Evolutionary conservation across 148 eudicot species (phyloP), one percentile per base, ranked within the genome.

Genomic region (Rhododendron kiyosumense): DNA sequence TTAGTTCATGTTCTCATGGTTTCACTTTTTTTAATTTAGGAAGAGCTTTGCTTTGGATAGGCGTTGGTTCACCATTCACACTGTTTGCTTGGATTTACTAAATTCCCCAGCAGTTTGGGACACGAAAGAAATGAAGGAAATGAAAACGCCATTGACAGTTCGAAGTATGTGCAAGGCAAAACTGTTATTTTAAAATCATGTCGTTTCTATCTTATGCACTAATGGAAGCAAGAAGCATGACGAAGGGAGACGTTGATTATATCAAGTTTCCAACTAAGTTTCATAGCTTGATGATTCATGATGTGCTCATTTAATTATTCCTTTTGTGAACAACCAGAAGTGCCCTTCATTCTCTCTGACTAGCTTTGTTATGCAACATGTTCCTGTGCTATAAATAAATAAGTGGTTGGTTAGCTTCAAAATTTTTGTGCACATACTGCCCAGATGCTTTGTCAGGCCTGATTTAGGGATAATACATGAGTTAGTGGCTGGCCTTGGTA

Each of bases 11-110:
- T n/a, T 57, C 77, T 36, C 41, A 43, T 74, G 41, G 46, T 54
- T 52, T 78, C 59, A 54, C 52, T n/a, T 28, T 57, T 81, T 85
- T 38, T 87, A 79, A 41, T 86, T 57, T 76, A 79, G 92, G 88
- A 89, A 88, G 87, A 92, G 92, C 87, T 89, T 85, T 81, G 90
- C 88, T 49, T 54, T 86, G 81, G 90, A 90, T 85, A 86, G 79
- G 51, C 92, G 91, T 78, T 92, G 94, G 94, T 82, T 86, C 88
- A 90, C 91, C 83, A 91, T 91, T 86, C 89, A 92, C 85, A 92
- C 89, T 36, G 93, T 92, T 17, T 92, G 93, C 46, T 86, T 89
- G 88, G 94, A 92, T 88, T 84, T 80, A 32, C 86, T 86, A 34
- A 86, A 88, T 86, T 87, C 94, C 43, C 93, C 94, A 38, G 91